Base-by-base conservation (phyloP, 257 asterid genomes). In the Marsdenia floribunda region DNA sequence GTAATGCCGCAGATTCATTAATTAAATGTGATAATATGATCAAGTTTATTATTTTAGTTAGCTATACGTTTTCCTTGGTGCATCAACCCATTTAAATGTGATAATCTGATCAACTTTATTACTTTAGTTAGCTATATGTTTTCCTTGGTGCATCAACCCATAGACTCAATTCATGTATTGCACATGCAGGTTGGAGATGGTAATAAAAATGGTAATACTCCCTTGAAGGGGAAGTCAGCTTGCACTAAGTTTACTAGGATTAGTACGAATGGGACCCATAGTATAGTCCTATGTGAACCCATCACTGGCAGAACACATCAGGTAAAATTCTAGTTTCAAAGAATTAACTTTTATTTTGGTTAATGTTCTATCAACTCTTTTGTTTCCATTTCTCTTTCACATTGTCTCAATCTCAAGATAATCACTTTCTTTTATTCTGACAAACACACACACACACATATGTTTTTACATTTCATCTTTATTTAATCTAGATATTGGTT, bases 301-400 rank as follows among this genome's bases (percentile, higher is more conserved):
- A 68, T 90, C 69, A 90, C 97, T 35, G 99, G 99, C 59, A 89
- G 99, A 86, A 90, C 99, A 40, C 99, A 95, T 86, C 99, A 92
- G 97, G 99, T 90, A 76, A 79, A 72, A 33, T 53, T 64, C 15
- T 72, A 35, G 53, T n/a, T 21, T 38, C 21, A 42, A 13, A 52
- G 61, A 50, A 19, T 11, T 44, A 33, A 7, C 6, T 37, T 60
- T 38, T 37, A 22, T 49, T 46, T 40, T 35, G 44, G 44, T 76
- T 57, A 9, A 18, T 26, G 54, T 21, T 24, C 54, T 19, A 65
- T 73, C 2, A 55, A 71, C 69, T 67, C 29, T 6, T 70, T 71
- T 68, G 67, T 47, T 59, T 65, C 37, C 14, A 3, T 22, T 12
- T 3, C 58, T 68, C 12, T 55, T 49, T n/a, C 47, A 44, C 1